These are phyloP conservation scores for Zygosaccharomyces bailii DNA, from an alignment of 805 yeast species.

Conservation along the genomic window DNA sequence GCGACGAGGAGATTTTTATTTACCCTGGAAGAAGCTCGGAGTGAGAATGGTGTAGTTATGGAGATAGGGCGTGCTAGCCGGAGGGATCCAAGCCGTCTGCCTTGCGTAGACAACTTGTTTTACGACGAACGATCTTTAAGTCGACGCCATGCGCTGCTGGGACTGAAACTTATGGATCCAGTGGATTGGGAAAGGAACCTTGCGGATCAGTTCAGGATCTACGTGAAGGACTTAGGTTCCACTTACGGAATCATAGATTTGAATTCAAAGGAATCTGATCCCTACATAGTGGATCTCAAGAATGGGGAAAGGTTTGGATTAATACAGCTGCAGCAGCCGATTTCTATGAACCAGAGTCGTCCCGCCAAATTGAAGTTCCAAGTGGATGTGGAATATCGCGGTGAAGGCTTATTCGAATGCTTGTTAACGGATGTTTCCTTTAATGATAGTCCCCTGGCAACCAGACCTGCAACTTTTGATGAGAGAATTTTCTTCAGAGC, in stretches of 20 bases:
- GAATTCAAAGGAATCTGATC: conserved; percentile 19
- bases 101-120: conserved; percentile 20
- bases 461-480: conserved; percentile 17
- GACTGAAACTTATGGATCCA: conserved; percentile 21
- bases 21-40: conserved; percentile 16
- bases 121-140: conserved; percentile 24
- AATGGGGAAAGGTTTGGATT: conserved; percentile 30
- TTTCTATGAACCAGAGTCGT: conserved; percentile 18
- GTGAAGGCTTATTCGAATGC: conserved; percentile 15
- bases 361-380: conserved; percentile 27
- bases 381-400: conserved; percentile 13
- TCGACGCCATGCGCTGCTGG: conserved; percentile 25
- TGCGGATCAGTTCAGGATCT: conserved; percentile 24
- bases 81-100: conserved; percentile 16
- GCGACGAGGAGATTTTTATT: conserved; percentile 16
- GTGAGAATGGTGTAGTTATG: conserved; percentile 16
- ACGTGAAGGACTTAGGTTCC: conserved; percentile 23
- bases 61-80: conserved; percentile 24
- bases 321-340: conserved; percentile 16
- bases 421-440: conserved; percentile 19
- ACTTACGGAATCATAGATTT: conserved; percentile 27
- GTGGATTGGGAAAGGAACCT: conserved; percentile 10
- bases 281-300: conserved; percentile 24
- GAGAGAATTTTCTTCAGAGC: conserved; percentile 1
- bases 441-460: conserved; percentile 18